A percentile compares a stretch with the other conserved stretches of the same genome.
Evolutionary conservation across 495 filamentous ascomycete species (phyloP).

Genomic region (Neurospora cerealis): DNA sequence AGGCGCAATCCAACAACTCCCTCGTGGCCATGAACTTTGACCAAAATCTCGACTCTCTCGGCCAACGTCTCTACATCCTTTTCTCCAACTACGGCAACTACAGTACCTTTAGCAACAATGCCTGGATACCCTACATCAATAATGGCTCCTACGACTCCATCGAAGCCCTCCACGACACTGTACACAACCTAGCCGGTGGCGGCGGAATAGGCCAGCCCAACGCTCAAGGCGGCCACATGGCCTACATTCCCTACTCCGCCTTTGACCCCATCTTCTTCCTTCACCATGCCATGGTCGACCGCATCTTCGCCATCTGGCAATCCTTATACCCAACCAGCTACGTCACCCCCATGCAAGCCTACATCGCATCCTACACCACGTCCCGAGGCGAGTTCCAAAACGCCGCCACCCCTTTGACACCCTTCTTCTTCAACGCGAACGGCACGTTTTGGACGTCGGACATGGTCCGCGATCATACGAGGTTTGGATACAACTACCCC

Average conservation of each 20-base stretch:
- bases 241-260: conserved; percentile 50
- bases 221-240: conserved; percentile 49
- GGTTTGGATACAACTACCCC: conserved; percentile 53
- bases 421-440: conserved; percentile 32
- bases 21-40: conserved; percentile 39
- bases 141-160: conserved; percentile 42
- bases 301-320: conserved; percentile 66
- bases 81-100: conserved; percentile 50
- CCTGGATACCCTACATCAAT: conserved; percentile 28
- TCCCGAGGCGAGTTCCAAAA: conserved; percentile 30
- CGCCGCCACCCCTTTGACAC: conserved; percentile 31
- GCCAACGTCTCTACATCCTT: conserved; percentile 49
- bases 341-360: conserved; percentile 38
- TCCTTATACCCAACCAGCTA: conserved; percentile 48
- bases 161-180: conserved; percentile 54
- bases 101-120: conserved; percentile 48
- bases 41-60: conserved; percentile 29
- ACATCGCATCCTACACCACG: conserved; percentile 42
- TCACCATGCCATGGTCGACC: conserved; percentile 57
- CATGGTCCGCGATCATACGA: conserved; percentile 29
- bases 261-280: conserved; percentile 72
- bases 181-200: conserved; percentile 49
- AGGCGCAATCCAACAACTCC: conserved; percentile 42
- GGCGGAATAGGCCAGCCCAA: conserved; percentile 8
- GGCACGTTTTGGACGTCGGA: conserved; percentile 43